Evolutionary conservation across 495 filamentous ascomycete genomes (phyloP).

Genomic region (Neurospora sp.): DNA sequence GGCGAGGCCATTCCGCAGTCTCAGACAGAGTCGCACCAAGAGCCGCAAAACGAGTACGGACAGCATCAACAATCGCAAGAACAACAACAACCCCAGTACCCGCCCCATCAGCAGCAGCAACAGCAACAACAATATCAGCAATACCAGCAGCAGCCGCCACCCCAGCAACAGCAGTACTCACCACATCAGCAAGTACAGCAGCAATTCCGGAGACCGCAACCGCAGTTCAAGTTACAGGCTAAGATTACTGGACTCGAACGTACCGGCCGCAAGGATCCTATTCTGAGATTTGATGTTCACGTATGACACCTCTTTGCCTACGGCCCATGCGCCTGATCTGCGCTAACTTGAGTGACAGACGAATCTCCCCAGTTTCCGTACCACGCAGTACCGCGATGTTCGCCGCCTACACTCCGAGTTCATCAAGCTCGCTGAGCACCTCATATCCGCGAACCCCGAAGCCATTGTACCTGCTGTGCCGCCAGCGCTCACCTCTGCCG

Average conservation of each 20-base stretch:
- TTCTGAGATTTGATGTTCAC: constrained; percentile 93
- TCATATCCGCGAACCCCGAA: constrained; percentile 93
- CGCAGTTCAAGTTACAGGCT: constrained; percentile 77
- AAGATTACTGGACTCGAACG: constrained; percentile 91
- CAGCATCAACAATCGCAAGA: constrained; percentile 26
- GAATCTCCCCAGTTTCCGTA: constrained; percentile 93
- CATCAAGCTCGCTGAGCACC: constrained; percentile 83
- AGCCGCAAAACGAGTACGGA: constrained; percentile 10
- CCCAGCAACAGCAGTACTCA: constrained; percentile 13
- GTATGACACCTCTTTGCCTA: constrained; percentile 41
- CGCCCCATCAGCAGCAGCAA: constrained; percentile 23
- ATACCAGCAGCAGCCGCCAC: constrained; percentile 14
- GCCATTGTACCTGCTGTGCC: constrained; percentile 96
- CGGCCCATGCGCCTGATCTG: not conserved
- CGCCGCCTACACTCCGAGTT: constrained; percentile 94
- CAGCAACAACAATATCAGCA: constrained; percentile 25
- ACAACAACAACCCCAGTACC: not conserved
- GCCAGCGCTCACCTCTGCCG: constrained; percentile 80
- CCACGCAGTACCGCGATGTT: constrained; percentile 95
- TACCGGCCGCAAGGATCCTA: constrained; percentile 88
- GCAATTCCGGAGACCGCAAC: constrained; percentile 39
- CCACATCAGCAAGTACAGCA: constrained; percentile 34
- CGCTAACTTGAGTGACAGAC: constrained; percentile 47
- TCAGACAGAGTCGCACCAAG: constrained; percentile 9
- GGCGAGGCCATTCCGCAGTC: constrained; percentile 12